phyloP scores from a whole-genome alignment of 2,329 filamentous ascomycete genomes.

The Aspergillus tanneri region DNA sequence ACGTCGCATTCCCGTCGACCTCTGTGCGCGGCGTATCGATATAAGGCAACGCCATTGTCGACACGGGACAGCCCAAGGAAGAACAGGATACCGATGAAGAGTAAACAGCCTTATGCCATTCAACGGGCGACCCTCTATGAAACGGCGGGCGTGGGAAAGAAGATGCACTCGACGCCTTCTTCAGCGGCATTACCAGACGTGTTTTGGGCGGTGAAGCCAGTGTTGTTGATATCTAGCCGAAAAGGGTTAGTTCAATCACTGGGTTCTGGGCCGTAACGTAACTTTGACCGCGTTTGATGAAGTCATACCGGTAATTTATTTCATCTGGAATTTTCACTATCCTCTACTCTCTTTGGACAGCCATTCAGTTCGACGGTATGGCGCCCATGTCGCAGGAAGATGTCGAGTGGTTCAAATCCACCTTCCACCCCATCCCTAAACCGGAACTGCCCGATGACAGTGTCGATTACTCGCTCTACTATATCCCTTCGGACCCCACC shows the following conservation, averaged over 20 bases:
- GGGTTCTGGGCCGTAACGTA: slow-evolving; percentile 21
- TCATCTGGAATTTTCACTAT: not conserved
- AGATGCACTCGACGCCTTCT: not conserved
- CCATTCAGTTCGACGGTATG: slow-evolving; percentile 29
- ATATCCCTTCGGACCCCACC: slow-evolving; percentile 60
- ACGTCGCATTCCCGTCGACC: slow-evolving; percentile 79
- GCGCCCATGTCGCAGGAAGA: slow-evolving; percentile 53
- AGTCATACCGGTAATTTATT: slow-evolving; percentile 32
- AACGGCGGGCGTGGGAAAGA: slow-evolving; percentile 1
- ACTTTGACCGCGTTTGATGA: slow-evolving; percentile 36
- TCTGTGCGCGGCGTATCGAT: slow-evolving; percentile 82
- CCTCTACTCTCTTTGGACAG: not conserved
- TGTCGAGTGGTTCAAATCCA: slow-evolving; percentile 65
- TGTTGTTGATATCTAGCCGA: slow-evolving; percentile 46
- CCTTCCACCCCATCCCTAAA: slow-evolving; percentile 65
- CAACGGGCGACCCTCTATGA: slow-evolving; percentile 31
- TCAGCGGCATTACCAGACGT: slow-evolving; percentile 27
- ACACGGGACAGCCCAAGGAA: slow-evolving; percentile 18
- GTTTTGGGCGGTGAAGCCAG: slow-evolving; percentile 33
- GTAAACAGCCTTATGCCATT: slow-evolving; percentile 12
- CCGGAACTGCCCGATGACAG: slow-evolving; percentile 73
- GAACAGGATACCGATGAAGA: slow-evolving; percentile 1
- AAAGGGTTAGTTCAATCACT: slow-evolving; percentile 31
- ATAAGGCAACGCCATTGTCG: slow-evolving; percentile 64
- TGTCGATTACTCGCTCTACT: slow-evolving; percentile 78